phyloP scores from a whole-genome alignment of 2,329 filamentous ascomycete species.

The Aureobasidium sp. region DNA sequence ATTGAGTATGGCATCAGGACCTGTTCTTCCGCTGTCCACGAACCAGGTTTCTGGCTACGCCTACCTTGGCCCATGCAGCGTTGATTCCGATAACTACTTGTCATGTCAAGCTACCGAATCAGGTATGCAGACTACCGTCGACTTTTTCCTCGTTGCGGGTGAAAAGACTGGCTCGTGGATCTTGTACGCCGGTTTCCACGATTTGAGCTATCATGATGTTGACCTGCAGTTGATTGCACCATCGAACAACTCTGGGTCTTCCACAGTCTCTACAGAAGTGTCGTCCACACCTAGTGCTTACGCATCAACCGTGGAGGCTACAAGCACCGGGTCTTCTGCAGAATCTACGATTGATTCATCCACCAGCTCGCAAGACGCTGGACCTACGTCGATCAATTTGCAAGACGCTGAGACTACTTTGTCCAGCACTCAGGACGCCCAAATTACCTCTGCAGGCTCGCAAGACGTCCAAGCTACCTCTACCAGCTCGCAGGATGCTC shows the following conservation, averaged over 20 bases:
- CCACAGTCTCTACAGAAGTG: neutral
- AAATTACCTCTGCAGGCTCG: neutral
- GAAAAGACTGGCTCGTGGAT: neutral
- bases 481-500: neutral
- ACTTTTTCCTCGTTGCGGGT: slow-evolving; percentile 2
- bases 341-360: neutral
- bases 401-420: neutral
- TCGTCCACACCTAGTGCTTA: neutral
- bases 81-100: neutral
- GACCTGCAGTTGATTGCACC: neutral
- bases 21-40: neutral
- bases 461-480: neutral
- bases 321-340: neutral
- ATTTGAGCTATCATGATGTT: neutral
- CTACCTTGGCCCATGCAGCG: neutral
- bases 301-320: neutral
- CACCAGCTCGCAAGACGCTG: neutral
- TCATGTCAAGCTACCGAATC: neutral
- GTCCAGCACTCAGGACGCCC: neutral
- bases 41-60: neutral
- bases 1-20: neutral
- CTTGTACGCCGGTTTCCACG: slow-evolving; percentile 6
- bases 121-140: neutral
- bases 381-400: neutral
- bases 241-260: neutral